Evolutionary conservation across 495 filamentous ascomycete genomes (phyloP).

Genomic region (Talaromyces thailandensis): DNA sequence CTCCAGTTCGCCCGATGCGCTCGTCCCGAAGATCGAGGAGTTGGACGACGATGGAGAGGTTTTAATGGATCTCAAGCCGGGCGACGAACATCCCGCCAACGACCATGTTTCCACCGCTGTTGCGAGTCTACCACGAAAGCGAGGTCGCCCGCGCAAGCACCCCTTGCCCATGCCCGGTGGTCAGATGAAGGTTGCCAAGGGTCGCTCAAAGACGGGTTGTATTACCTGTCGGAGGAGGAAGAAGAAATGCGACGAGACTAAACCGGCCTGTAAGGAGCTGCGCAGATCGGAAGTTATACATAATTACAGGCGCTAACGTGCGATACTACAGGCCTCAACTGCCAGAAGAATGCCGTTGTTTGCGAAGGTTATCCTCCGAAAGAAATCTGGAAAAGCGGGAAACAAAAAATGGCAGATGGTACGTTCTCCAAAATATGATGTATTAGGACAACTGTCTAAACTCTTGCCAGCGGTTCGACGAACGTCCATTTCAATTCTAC

Average conservation of each 20-base stretch:
- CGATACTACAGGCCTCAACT: slow-evolving; percentile 61
- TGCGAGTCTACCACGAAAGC: slow-evolving; percentile 39
- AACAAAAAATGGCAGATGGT: slow-evolving; percentile 70
- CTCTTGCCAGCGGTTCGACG: slow-evolving; percentile 6
- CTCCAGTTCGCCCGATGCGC: slow-evolving; percentile 9
- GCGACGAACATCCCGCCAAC: slow-evolving; percentile 19
- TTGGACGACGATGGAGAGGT: slow-evolving; percentile 28
- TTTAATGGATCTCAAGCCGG: slow-evolving; percentile 26
- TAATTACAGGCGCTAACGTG: not conserved
- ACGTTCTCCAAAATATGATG: slow-evolving; percentile 12
- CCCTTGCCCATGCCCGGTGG: slow-evolving; percentile 49
- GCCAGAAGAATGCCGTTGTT: slow-evolving; percentile 86
- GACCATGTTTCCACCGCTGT: slow-evolving; percentile 18
- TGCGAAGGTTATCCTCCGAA: slow-evolving; percentile 92
- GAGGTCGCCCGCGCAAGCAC: slow-evolving; percentile 81
- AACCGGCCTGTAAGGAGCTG: slow-evolving; percentile 54
- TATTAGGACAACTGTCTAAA: not conserved
- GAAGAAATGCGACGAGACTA: slow-evolving; percentile 97
- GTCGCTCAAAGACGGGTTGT: slow-evolving; percentile 89
- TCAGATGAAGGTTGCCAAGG: slow-evolving; percentile 66
- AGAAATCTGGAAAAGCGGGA: slow-evolving; percentile 78
- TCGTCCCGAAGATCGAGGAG: slow-evolving; percentile 36
- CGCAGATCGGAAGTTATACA: not conserved
- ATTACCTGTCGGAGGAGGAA: slow-evolving; percentile 86
- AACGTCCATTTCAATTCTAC: slow-evolving; percentile 15